Percentiles rank a stretch among this genome's conserved stretches.
Evolutionary conservation across 2,329 filamentous ascomycete genomes (phyloP).

Genomic region (Teratosphaeria viscida): DNA sequence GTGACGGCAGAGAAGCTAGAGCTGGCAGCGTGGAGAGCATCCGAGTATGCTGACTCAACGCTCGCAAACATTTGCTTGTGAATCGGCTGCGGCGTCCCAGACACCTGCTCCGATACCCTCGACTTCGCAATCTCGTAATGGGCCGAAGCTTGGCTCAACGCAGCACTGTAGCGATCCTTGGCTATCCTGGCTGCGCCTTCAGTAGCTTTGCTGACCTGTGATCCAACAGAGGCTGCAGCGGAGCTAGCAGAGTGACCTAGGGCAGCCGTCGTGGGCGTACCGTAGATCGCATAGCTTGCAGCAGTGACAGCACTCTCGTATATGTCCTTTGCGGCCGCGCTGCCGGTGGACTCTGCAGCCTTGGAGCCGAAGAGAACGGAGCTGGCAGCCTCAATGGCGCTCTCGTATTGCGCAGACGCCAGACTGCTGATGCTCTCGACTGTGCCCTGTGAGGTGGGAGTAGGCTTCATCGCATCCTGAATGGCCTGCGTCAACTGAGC

Average conservation of each 20-base stretch:
- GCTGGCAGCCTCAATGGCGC: conserved; percentile 47
- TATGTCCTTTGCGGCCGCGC: conserved; percentile 42
- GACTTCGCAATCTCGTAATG: conserved; percentile 60
- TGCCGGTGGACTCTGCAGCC: conserved; percentile 32
- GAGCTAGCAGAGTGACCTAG: conserved; percentile 26
- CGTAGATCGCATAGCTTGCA: conserved; percentile 47
- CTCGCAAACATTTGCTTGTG: conserved; percentile 61
- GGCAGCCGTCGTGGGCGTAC: conserved; percentile 36
- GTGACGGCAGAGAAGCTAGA: conserved; percentile 10
- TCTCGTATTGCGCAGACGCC: conserved; percentile 47
- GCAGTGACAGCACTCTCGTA: conserved; percentile 49
- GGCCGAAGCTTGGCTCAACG: conserved; percentile 54
- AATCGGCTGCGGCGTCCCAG: conserved; percentile 57
- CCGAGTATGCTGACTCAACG: conserved; percentile 57
- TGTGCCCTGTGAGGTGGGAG: conserved; percentile 32
- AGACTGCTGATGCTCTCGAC: conserved; percentile 43
- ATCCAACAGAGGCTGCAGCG: conserved; percentile 20
- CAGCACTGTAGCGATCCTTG: conserved; percentile 50
- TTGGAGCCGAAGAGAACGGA: conserved; percentile 44
- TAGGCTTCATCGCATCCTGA: conserved; percentile 42
- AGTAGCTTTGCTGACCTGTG: conserved; percentile 7
- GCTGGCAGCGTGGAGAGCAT: conserved; percentile 49
- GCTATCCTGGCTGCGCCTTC: conserved; percentile 40
- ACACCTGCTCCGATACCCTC: conserved; percentile 55
- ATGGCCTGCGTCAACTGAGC: conserved; percentile 45